These are phyloP conservation scores for Saxophila tyrrhenica DNA, from an alignment of 495 filamentous ascomycete species.

Conservation along the genomic window DNA sequence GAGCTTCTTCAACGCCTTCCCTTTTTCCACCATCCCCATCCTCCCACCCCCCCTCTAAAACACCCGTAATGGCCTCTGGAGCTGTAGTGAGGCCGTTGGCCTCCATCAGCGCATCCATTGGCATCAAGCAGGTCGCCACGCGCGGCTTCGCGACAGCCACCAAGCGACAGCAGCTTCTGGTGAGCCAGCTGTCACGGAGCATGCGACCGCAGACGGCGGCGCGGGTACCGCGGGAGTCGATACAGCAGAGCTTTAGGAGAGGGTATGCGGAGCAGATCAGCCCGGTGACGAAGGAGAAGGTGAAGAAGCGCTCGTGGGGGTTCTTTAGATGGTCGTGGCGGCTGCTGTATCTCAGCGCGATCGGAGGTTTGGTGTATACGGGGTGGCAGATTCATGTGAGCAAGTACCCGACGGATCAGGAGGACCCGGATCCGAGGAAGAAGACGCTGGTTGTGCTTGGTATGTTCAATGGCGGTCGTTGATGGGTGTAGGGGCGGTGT, in stretches of 20 bases:
- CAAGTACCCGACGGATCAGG: constrained; percentile 71
- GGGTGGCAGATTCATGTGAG: constrained; percentile 72
- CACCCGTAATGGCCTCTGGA: constrained; percentile 15
- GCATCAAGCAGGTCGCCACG: background rate
- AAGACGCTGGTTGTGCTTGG: constrained; percentile 95
- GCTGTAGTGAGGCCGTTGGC: constrained; percentile 16
- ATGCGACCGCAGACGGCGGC: background rate
- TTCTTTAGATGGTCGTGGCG: constrained; percentile 65
- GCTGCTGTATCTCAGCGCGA: constrained; percentile 53
- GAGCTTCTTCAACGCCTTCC: background rate
- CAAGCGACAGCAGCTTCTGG: background rate
- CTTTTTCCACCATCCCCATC: background rate
- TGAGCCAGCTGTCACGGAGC: background rate
- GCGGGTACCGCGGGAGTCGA: background rate
- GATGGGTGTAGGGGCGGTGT: background rate
- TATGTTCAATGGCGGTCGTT: constrained; percentile 30
- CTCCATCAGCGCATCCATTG: constrained; percentile 9
- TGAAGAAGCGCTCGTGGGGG: constrained; percentile 26
- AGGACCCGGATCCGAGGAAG: constrained; percentile 72
- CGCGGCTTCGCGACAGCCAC: constrained; percentile 14
- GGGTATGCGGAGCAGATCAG: constrained; percentile 13
- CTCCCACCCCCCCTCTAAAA: background rate
- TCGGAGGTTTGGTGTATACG: constrained; percentile 57
- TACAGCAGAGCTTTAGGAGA: constrained; percentile 17
- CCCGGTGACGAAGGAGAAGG: constrained; percentile 16